Base-by-base conservation (phyloP, 176 grass and related monocot genomes). In the Miscanthus lutarioriparius region DNA sequence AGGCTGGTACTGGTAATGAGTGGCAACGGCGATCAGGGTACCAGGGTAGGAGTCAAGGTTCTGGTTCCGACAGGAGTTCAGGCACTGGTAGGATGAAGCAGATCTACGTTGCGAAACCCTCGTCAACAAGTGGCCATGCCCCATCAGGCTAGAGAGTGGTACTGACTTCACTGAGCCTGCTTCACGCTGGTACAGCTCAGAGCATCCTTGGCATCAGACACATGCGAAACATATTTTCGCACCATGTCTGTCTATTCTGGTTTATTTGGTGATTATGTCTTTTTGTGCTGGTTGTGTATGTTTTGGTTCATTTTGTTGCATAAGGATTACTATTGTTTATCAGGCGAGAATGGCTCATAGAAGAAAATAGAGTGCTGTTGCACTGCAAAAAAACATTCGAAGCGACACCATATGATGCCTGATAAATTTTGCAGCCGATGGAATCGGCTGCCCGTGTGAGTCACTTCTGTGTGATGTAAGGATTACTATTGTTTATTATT, bases 71-170 rank as follows among this genome's bases (percentile, higher is more conserved):
- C 74, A 99, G 90, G 70, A 88, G 61, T 82, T 82, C 87, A 66
- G 86, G 91, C 85, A 76, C 87, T 65, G 84, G 90, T 84, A 99
- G 86, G 85, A 86, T 93, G 89, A 99, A 94, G 90, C 96, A 99
- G 84, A 89, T 99, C 78, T 99, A 96, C 79, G 93, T 99, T 2
- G 88, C 91, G 2, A 99, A 99, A 83, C 71, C 91, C 1, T 90
- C 84, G 37, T 47, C 88, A 54, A 69, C 75, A 76, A 80, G 51
- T 76, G 77, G 70, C 41, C 89, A 67, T 44, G 76, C 76, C 53
- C 76, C 80, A 16, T 80, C 80, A 80, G 64, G 81, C 81, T 91
- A 90, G 51, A 74, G 69, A 81, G 14, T 54, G n/a, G 63, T 48
- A 22, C 74, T 74, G 28, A 41, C 68, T 83, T 49, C 58, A 68